Evolutionary conservation across 1,284 basidiomycete genomes (phyloP).

Genomic region (Lignosus rhinocerotis): DNA sequence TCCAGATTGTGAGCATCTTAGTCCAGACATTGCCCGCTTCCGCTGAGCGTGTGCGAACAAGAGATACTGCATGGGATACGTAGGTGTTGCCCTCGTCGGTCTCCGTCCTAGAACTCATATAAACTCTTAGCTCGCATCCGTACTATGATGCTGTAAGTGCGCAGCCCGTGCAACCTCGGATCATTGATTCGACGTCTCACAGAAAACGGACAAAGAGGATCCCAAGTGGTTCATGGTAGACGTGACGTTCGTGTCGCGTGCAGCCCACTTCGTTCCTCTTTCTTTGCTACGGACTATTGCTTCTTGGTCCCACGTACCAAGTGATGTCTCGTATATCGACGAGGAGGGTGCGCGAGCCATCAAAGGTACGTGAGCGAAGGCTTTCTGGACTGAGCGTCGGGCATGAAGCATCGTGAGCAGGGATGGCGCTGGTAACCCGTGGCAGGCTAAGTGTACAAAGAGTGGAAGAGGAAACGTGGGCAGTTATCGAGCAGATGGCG

Average conservation of each 20-base stretch:
- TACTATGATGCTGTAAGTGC: slow-evolving; percentile 81
- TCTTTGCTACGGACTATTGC: slow-evolving; percentile 73
- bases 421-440: slow-evolving; percentile 81
- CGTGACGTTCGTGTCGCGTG: slow-evolving; percentile 68
- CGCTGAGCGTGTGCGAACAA: slow-evolving; percentile 20
- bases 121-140: slow-evolving; percentile 61
- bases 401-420: slow-evolving; percentile 30
- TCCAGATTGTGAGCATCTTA: slow-evolving; percentile 72
- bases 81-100: slow-evolving; percentile 38
- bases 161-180: not conserved
- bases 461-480: slow-evolving; percentile 72
- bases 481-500: slow-evolving; percentile 66
- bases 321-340: slow-evolving; percentile 66
- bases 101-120: slow-evolving; percentile 1
- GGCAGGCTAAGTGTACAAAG: slow-evolving; percentile 89
- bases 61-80: slow-evolving; percentile 90
- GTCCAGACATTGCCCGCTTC: slow-evolving; percentile 1
- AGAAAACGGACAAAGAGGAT: slow-evolving; percentile 75
- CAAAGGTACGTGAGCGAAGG: slow-evolving; percentile 47
- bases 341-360: slow-evolving; percentile 58
- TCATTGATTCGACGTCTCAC: not conserved
- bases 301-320: slow-evolving; percentile 40
- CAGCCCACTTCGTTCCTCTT: slow-evolving; percentile 78
- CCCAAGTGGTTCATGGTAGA: slow-evolving; percentile 97
- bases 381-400: not conserved